A percentile compares a stretch with the other conserved stretches of the same genome.
phyloP scores from a whole-genome alignment of 2,329 filamentous ascomycete genomes.

The Hypoxylon sp. region DNA sequence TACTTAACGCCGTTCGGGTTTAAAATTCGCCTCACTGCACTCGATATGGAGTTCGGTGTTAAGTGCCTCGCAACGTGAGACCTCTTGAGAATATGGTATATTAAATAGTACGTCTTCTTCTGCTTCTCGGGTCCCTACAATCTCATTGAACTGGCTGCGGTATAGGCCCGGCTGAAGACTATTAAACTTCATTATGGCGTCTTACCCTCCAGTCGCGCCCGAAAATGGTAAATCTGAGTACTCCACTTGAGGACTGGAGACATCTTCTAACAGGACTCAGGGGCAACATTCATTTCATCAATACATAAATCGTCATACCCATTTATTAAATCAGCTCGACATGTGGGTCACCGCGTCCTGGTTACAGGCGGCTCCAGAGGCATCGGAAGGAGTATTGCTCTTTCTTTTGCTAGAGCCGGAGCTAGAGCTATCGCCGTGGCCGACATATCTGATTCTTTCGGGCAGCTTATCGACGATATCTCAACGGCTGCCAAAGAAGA shows the following conservation, averaged over 20 bases:
- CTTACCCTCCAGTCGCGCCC: conserved; percentile 24
- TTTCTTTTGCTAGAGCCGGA: conserved; percentile 43
- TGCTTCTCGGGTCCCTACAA: no score
- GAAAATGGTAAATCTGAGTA: conserved; percentile 26
- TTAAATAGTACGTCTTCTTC: no score
- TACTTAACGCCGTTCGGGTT: conserved; percentile 23
- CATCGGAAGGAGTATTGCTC: conserved; percentile 38
- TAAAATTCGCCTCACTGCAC: background rate
- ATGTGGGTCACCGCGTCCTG: conserved; percentile 38
- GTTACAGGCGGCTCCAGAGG: conserved; percentile 44
- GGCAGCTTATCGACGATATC: conserved; percentile 35
- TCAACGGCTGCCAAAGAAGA: conserved; percentile 35
- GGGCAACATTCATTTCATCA: conserved; percentile 32
- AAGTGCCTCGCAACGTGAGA: no score
- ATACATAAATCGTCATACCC: conserved; percentile 33
- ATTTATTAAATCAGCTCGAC: conserved; percentile 19
- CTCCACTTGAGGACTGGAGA: background rate
- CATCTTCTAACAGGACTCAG: conserved; percentile 29
- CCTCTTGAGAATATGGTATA: no score
- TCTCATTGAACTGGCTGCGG: no score
- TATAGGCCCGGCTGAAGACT: no score
- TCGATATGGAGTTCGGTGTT: background rate
- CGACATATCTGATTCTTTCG: conserved; percentile 38
- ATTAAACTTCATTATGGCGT: conserved; percentile 21
- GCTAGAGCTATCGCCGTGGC: conserved; percentile 43